phyloP scores from a whole-genome alignment of 768 basidiomycete genomes.

The Pholiota molesta region DNA sequence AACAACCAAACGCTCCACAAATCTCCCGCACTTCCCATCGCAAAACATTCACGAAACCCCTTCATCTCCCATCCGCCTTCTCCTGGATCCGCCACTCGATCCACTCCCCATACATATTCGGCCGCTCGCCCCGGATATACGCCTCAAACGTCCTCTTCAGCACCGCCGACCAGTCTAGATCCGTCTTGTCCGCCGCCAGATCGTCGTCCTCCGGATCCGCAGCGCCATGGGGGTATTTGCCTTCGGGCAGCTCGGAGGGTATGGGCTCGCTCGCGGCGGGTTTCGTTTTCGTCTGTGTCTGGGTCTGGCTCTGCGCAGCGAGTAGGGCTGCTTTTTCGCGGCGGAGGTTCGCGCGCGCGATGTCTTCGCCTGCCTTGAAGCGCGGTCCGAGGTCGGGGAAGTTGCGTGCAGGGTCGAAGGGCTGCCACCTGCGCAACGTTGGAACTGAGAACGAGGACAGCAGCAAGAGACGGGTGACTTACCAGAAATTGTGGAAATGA shows the following conservation, averaged over 20 bases:
- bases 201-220: too few relatives aligned
- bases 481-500: constrained; percentile 95
- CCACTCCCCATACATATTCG: constrained; percentile 94
- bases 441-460: background rate
- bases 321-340: constrained; percentile 30
- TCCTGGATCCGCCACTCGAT: constrained; percentile 35
- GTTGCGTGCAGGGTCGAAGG: constrained; percentile 86
- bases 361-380: constrained; percentile 76
- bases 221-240: too few relatives aligned
- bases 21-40: too few relatives aligned
- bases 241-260: constrained; percentile 6
- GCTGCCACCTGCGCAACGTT: constrained; percentile 75
- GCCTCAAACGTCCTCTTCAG: constrained; percentile 94
- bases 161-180: constrained; percentile 86
- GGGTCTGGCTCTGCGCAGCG: constrained; percentile 21
- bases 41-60: too few relatives aligned
- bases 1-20: background rate
- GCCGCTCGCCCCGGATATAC: constrained; percentile 82
- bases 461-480: constrained; percentile 22
- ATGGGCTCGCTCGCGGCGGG: constrained; percentile 9
- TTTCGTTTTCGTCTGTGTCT: background rate
- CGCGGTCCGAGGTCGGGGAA: constrained; percentile 87
- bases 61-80: too few relatives aligned
- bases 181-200: constrained; percentile 66
- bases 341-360: constrained; percentile 50